Evolutionary conservation across 1,284 basidiomycete species (phyloP).

Genomic region (Cryptococcus floricola): DNA sequence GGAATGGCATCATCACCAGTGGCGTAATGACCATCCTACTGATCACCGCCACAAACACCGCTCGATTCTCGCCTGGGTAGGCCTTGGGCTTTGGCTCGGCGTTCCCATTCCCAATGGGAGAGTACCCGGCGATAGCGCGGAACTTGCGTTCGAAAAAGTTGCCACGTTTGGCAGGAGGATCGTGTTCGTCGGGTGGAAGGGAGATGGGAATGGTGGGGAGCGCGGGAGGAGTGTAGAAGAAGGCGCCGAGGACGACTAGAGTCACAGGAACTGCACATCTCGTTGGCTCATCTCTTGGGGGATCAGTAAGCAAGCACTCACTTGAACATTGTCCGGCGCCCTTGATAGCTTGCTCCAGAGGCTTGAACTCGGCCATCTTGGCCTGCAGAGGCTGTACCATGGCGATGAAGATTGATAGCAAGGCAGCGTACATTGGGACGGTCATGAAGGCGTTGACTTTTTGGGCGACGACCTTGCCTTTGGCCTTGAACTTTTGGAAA

Average conservation of each 20-base stretch:
- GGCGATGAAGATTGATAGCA: conserved; percentile 75
- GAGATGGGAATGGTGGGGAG: conserved; percentile 4
- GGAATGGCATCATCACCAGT: conserved; percentile 66
- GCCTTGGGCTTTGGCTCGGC: conserved; percentile 2
- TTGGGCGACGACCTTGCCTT: conserved; percentile 45
- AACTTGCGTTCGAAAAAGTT: conserved; percentile 33
- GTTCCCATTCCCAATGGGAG: neutral
- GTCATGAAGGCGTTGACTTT: conserved; percentile 77
- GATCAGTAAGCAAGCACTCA: conserved; percentile 18
- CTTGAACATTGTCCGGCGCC: conserved; percentile 72
- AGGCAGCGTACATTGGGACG: conserved; percentile 73
- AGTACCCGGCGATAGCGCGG: conserved; percentile 12
- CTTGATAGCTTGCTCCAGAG: conserved; percentile 68
- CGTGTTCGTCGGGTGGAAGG: conserved; percentile 1
- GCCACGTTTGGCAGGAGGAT: conserved; percentile 3
- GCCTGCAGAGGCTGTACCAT: conserved; percentile 72
- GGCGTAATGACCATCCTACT: conserved; percentile 81
- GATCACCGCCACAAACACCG: conserved; percentile 70
- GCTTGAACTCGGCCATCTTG: conserved; percentile 59
- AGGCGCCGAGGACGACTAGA: conserved; percentile 85
- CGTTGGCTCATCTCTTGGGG: neutral
- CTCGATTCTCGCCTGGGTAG: conserved; percentile 68
- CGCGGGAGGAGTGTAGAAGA: conserved; percentile 61
- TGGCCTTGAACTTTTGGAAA: conserved; percentile 28
- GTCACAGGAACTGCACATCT: conserved; percentile 65